These are phyloP conservation scores for Kurtzmaniella fragi DNA, from an alignment of 805 yeast genomes.

Conservation along the genomic window DNA sequence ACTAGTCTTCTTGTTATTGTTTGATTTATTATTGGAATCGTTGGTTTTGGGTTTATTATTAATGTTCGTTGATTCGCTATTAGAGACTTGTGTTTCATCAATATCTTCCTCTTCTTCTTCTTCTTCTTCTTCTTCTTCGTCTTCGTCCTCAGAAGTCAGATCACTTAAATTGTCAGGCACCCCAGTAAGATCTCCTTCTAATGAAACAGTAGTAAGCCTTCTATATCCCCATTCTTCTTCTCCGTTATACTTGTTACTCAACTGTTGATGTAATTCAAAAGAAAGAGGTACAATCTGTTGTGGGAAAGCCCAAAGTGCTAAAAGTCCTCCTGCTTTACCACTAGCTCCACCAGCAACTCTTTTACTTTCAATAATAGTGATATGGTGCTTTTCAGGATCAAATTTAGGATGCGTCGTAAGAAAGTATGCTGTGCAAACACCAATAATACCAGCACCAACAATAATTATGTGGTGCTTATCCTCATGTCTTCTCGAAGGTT, in stretches of 20 bases:
- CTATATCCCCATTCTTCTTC: conserved; percentile 90
- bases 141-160: conserved; percentile 17
- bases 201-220: conserved; percentile 75
- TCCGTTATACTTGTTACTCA: conserved; percentile 78
- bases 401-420: conserved; percentile 78
- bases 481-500: conserved; percentile 45
- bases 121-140: conserved; percentile 2
- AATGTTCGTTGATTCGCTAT: no score
- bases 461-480: conserved; percentile 75
- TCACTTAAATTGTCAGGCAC: conserved; percentile 16
- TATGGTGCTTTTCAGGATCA: conserved; percentile 67
- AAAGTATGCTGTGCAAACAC: conserved; percentile 91
- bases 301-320: conserved; percentile 97
- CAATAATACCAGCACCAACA: conserved; percentile 95
- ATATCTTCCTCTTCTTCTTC: neutral
- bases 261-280: conserved; percentile 77
- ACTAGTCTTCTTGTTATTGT: no score
- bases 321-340: conserved; percentile 94
- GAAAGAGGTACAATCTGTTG: conserved; percentile 87
- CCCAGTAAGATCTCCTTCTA: conserved; percentile 71
- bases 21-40: no score
- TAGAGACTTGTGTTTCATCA: neutral
- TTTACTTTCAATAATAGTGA: conserved; percentile 81
- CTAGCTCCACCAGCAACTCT: conserved; percentile 96
- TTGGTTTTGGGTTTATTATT: no score